phyloP scores from a whole-genome alignment of 2,329 filamentous ascomycete species.

The Colletotrichum cereale region DNA sequence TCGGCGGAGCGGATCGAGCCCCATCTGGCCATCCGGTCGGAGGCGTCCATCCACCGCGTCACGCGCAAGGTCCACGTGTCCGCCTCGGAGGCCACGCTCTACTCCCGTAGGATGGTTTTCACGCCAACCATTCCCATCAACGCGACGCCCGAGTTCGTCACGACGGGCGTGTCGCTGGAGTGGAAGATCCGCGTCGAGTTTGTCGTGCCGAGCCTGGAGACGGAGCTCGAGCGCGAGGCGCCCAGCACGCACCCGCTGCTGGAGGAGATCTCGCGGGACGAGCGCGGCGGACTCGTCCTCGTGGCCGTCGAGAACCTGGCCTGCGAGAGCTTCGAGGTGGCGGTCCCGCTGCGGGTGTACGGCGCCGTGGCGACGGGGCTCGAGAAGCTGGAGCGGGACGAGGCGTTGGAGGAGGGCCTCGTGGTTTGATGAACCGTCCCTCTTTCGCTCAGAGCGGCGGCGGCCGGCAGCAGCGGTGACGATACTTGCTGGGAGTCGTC shows the following conservation, averaged over 20 bases:
- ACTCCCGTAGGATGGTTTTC: slow-evolving; percentile 83
- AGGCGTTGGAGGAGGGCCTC: slow-evolving; percentile 62
- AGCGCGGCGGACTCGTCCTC: slow-evolving; percentile 78
- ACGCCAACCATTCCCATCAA: slow-evolving; percentile 84
- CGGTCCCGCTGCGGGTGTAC: slow-evolving; percentile 86
- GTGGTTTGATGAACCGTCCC: slow-evolving; percentile 47
- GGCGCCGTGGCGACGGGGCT: slow-evolving; percentile 70
- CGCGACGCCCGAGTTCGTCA: slow-evolving; percentile 92
- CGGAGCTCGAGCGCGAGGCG: slow-evolving; percentile 32
- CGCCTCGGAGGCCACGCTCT: slow-evolving; percentile 85
- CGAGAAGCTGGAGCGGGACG: slow-evolving; percentile 68
- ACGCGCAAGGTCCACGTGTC: slow-evolving; percentile 85
- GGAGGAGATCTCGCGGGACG: slow-evolving; percentile 83
- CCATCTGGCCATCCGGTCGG: slow-evolving; percentile 84
- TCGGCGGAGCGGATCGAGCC: slow-evolving; percentile 86
- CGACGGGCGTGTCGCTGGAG: slow-evolving; percentile 85
- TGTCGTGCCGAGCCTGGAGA: slow-evolving; percentile 72
- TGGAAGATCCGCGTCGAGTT: slow-evolving; percentile 96
- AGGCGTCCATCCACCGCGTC: slow-evolving; percentile 86
- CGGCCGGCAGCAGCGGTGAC: background rate
- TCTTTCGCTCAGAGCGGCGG: background rate
- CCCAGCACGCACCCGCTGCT: slow-evolving; percentile 67
- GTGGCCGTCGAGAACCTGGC: slow-evolving; percentile 82
- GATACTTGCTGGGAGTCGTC: background rate
- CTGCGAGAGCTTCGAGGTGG: slow-evolving; percentile 92